phyloP scores from a whole-genome alignment of 2,329 filamentous ascomycete species.

The Colletotrichum coccodes region DNA sequence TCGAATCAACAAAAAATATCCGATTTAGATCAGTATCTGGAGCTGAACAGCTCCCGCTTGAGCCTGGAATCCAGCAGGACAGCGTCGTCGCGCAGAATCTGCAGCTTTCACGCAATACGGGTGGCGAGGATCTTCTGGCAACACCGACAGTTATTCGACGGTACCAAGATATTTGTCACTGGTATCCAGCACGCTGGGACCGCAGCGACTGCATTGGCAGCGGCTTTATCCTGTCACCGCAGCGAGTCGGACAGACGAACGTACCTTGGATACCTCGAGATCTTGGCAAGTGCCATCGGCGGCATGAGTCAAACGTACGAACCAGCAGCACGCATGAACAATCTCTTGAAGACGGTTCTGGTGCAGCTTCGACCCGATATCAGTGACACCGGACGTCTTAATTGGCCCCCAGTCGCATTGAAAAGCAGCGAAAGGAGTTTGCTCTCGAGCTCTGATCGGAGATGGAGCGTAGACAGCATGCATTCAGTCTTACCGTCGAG shows the following conservation, averaged over 20 bases:
- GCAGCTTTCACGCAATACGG: slow-evolving; percentile 63
- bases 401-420: slow-evolving; percentile 1
- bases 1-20: slow-evolving; percentile 27
- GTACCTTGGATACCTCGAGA: slow-evolving; percentile 60
- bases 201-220: slow-evolving; percentile 63
- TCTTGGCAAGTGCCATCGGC: slow-evolving; percentile 58
- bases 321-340: slow-evolving; percentile 63
- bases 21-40: slow-evolving; percentile 38
- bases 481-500: slow-evolving; percentile 42
- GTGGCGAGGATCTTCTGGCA: slow-evolving; percentile 65
- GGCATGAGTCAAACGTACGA: slow-evolving; percentile 65
- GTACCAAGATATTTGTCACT: slow-evolving; percentile 59
- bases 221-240: slow-evolving; percentile 53
- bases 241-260: slow-evolving; percentile 48
- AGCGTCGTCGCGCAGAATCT: slow-evolving; percentile 60
- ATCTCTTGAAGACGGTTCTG: slow-evolving; percentile 62
- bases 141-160: slow-evolving; percentile 62
- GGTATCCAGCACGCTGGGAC: slow-evolving; percentile 65
- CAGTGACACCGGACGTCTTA: background rate
- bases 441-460: slow-evolving; percentile 12
- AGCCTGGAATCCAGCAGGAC: slow-evolving; percentile 53
- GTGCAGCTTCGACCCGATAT: slow-evolving; percentile 52
- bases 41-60: slow-evolving; percentile 44
- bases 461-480: slow-evolving; percentile 20
- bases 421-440: background rate